Evolutionary conservation across 257 asterid genomes (phyloP).

Genomic region (Euphrasia confusa): DNA sequence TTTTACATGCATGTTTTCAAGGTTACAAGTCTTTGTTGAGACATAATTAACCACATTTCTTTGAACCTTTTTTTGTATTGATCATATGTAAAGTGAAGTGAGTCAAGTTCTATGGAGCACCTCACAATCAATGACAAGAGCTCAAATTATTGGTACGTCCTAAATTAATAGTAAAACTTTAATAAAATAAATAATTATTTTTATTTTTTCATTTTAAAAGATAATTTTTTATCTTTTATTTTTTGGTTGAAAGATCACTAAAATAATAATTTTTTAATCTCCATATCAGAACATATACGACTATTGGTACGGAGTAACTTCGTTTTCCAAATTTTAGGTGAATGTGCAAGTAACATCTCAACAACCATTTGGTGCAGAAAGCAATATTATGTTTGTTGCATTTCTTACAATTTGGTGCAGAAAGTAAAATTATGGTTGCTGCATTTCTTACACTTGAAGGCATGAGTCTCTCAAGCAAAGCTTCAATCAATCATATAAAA

Average conservation of each 20-base stretch:
- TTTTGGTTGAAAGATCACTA: too few relatives aligned
- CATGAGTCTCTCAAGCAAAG: slow-evolving; percentile 41
- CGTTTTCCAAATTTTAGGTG: slow-evolving; percentile 42
- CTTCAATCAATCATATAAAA: slow-evolving; percentile 18
- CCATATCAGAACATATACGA: too few relatives aligned
- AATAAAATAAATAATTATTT: too few relatives aligned
- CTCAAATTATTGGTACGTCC: neutral
- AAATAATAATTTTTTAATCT: too few relatives aligned
- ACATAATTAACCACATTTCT: too few relatives aligned
- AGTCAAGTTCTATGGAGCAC: too few relatives aligned
- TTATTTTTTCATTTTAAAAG: too few relatives aligned
- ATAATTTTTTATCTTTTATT: too few relatives aligned
- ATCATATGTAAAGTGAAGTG: neutral
- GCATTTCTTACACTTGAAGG: slow-evolving; percentile 60
- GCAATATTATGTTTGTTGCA: slow-evolving; percentile 22
- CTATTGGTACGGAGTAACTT: too few relatives aligned
- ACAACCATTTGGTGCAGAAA: slow-evolving; percentile 70
- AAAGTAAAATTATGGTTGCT: slow-evolving; percentile 27
- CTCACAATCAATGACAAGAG: neutral
- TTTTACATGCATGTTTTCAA: neutral
- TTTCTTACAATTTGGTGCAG: slow-evolving; percentile 45
- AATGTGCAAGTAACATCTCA: slow-evolving; percentile 52
- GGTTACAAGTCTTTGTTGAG: neutral
- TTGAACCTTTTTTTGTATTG: neutral
- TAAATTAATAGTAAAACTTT: too few relatives aligned